phyloP scores from a whole-genome alignment of 2,329 filamentous ascomycete species.

The Ascochyta lentis region DNA sequence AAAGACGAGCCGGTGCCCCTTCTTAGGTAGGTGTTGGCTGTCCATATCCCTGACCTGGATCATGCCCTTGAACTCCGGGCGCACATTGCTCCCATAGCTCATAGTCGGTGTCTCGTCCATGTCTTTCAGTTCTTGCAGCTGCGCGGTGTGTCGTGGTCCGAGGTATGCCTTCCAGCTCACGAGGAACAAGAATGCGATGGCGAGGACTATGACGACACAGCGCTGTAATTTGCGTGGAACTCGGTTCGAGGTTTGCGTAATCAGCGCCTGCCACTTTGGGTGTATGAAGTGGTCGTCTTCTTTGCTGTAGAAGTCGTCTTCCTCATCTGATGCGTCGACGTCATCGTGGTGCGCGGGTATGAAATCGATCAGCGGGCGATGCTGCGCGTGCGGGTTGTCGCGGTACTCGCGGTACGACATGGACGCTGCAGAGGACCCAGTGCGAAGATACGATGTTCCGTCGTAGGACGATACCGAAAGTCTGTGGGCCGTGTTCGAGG shows the following conservation, averaged over 20 bases:
- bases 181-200: slow-evolving; percentile 38
- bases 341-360: slow-evolving; percentile 35
- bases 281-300: slow-evolving; percentile 45
- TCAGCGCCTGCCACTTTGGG: slow-evolving; percentile 40
- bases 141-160: slow-evolving; percentile 45
- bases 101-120: slow-evolving; percentile 40
- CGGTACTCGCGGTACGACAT: slow-evolving; percentile 37
- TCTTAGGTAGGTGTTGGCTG: slow-evolving; percentile 53
- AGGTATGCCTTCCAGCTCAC: slow-evolving; percentile 48
- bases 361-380: slow-evolving; percentile 40
- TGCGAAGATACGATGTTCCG: background rate
- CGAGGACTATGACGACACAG: slow-evolving; percentile 41
- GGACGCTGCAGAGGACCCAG: slow-evolving; percentile 1
- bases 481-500: background rate
- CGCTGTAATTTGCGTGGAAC: slow-evolving; percentile 47
- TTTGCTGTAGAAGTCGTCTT: slow-evolving; percentile 45
- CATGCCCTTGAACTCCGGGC: slow-evolving; percentile 58
- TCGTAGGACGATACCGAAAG: background rate
- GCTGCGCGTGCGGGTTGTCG: slow-evolving; percentile 22
- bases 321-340: slow-evolving; percentile 50
- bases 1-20: slow-evolving; percentile 71
- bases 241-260: slow-evolving; percentile 33
- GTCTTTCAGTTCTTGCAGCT: slow-evolving; percentile 43
- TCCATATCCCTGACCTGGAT: slow-evolving; percentile 60
- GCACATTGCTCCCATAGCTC: slow-evolving; percentile 56